Conservation (phyloP, 495 filamentous ascomycete genomes). For the Cenococcum geophilum region DNA sequence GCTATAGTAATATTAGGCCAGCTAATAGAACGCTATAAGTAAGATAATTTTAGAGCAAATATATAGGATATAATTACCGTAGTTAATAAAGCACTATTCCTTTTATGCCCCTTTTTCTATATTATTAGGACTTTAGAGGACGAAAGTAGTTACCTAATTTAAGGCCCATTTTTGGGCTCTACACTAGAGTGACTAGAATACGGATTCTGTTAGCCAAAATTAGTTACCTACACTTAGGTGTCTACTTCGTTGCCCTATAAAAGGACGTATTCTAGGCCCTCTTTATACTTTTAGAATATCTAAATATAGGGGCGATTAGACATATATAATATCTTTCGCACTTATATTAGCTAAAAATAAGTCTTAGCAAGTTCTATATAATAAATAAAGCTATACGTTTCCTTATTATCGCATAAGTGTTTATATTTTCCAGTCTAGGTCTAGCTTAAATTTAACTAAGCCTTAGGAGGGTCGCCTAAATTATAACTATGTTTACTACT, state of each 20-base stretch:
- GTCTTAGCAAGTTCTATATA: background rate
- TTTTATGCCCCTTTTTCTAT: no score
- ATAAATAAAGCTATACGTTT: background rate
- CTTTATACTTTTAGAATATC: background rate
- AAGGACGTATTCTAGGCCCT: background rate
- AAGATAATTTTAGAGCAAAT: no score
- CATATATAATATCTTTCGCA: background rate
- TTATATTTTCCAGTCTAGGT: background rate
- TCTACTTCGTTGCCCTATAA: background rate
- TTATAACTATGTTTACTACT: background rate
- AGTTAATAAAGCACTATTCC: no score
- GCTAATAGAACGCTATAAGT: no score
- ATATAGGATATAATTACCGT: no score
- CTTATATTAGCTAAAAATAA: background rate
- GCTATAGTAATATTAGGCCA: no score
- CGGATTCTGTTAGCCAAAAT: no score
- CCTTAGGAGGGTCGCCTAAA: background rate
- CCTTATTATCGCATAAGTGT: background rate
- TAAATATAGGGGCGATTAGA: background rate
- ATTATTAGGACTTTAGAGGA: no score
- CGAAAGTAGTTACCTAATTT: no score
- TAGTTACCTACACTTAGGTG: no score
- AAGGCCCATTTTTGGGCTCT: no score
- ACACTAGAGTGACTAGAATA: no score
- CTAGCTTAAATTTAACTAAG: background rate